phyloP scores from a whole-genome alignment of 2,329 filamentous ascomycete species.

The Fusarium musae region DNA sequence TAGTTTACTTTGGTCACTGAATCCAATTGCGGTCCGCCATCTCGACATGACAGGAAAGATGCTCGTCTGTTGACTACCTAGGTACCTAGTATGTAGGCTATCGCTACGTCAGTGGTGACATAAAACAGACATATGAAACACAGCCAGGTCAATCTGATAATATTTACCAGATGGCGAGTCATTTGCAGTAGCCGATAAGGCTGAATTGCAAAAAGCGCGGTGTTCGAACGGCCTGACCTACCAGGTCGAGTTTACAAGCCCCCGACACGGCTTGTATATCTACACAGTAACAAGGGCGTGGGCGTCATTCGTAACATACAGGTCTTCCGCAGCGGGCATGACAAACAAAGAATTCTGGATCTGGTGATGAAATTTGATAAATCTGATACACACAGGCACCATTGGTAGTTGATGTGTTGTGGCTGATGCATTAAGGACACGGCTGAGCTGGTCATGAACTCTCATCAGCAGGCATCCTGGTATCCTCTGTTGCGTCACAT shows the following conservation, averaged over 20 bases:
- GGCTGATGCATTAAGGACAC: conserved; percentile 9
- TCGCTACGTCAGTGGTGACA: background rate
- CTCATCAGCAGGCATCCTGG: conserved; percentile 22
- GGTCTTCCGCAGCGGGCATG: background rate
- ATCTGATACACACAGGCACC: background rate
- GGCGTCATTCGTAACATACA: background rate
- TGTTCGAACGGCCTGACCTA: background rate
- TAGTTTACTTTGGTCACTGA: background rate
- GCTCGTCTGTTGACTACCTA: background rate
- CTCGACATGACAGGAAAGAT: background rate
- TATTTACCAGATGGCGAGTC: background rate
- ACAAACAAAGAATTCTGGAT: background rate
- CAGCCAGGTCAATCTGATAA: background rate
- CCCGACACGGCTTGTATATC: background rate
- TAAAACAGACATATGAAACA: background rate
- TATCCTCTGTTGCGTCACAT: conserved; percentile 30
- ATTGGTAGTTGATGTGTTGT: background rate
- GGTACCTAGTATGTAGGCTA: no score
- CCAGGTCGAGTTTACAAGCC: background rate
- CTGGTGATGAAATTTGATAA: background rate
- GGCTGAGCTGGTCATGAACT: conserved; percentile 28
- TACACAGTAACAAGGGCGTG: background rate
- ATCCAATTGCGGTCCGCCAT: background rate
- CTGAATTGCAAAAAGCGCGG: background rate
- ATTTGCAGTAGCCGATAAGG: background rate